Conservation (phyloP, 2,329 filamentous ascomycete genomes). For the Exophiala xenobiotica region DNA sequence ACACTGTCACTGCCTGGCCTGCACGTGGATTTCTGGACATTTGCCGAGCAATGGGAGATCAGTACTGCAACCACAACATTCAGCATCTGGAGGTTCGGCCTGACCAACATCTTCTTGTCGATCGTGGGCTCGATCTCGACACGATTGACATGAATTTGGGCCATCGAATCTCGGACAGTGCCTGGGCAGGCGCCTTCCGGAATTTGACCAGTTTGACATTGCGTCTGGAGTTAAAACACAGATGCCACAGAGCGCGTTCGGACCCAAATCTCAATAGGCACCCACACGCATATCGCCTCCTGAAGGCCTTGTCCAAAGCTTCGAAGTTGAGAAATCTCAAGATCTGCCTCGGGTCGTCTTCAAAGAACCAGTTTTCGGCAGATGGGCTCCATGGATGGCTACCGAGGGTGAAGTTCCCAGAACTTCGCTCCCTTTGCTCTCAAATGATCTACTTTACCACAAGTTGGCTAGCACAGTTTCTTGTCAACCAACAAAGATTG, state of each 20-base stretch:
- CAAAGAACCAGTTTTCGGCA: too few relatives aligned
- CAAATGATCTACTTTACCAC: too few relatives aligned
- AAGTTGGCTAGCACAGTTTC: too few relatives aligned
- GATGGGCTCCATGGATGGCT: not conserved
- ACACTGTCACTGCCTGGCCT: not conserved
- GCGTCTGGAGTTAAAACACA: slow-evolving; percentile 5
- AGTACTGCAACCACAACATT: not conserved
- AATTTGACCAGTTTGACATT: slow-evolving; percentile 8
- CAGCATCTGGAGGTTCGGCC: slow-evolving; percentile 10
- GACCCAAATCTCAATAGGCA: too few relatives aligned
- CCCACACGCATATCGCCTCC: not conserved
- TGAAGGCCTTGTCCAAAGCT: slow-evolving; percentile 1
- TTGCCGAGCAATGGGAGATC: slow-evolving; percentile 3
- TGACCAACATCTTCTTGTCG: not conserved
- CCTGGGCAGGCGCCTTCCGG: slow-evolving; percentile 9
- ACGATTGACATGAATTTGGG: not conserved
- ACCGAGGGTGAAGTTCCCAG: not conserved
- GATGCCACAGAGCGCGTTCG: too few relatives aligned
- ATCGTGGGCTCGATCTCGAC: slow-evolving; percentile 3
- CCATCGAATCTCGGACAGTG: not conserved
- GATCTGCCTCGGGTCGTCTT: too few relatives aligned
- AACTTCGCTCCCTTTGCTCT: too few relatives aligned
- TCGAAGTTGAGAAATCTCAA: slow-evolving; percentile 5
- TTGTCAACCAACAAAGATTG: too few relatives aligned
- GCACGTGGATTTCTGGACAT: slow-evolving; percentile 15